phyloP scores from a whole-genome alignment of 139 green algal genomes.

The Choricystis sp. region DNA sequence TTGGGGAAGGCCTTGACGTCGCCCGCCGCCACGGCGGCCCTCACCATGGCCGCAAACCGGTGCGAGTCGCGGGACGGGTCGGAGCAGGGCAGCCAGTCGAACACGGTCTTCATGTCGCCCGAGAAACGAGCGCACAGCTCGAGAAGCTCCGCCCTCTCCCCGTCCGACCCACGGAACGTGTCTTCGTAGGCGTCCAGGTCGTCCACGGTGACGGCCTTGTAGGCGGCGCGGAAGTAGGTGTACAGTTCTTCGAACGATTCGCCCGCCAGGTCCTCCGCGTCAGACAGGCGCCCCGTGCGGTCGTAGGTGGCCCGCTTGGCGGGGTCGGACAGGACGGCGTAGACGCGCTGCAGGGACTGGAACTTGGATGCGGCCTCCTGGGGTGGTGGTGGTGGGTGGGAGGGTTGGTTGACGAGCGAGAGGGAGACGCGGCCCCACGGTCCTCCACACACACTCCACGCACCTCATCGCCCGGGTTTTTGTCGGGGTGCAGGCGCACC shows the following conservation, averaged over 20 bases:
- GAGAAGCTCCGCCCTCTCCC: slow-evolving; percentile 65
- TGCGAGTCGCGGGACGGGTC: slow-evolving; percentile 49
- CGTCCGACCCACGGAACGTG: slow-evolving; percentile 46
- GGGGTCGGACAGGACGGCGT: slow-evolving; percentile 60
- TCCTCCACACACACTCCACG: neutral
- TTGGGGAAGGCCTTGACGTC: slow-evolving; percentile 17
- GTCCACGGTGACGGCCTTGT: slow-evolving; percentile 34
- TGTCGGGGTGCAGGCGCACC: slow-evolving; percentile 80
- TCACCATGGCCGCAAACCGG: slow-evolving; percentile 58
- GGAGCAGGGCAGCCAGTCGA: slow-evolving; percentile 70
- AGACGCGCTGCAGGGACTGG: slow-evolving; percentile 78
- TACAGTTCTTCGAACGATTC: slow-evolving; percentile 52
- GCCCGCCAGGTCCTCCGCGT: slow-evolving; percentile 35
- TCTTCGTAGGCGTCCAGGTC: slow-evolving; percentile 40
- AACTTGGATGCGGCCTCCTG: slow-evolving; percentile 61
- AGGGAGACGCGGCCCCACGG: neutral
- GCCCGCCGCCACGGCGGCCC: slow-evolving; percentile 37
- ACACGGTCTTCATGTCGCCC: slow-evolving; percentile 69
- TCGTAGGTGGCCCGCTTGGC: slow-evolving; percentile 77
- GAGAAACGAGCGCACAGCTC: slow-evolving; percentile 46
- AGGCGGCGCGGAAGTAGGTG: slow-evolving; percentile 60
- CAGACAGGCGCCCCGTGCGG: slow-evolving; percentile 54
- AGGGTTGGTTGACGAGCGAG: no score
- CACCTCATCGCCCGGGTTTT: slow-evolving; percentile 58
- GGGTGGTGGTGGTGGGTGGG: no score